Percentiles rank a stretch among this genome's conserved stretches.
Conservation (phyloP, 179 eudicot species). For the Camellia oleifera region DNA sequence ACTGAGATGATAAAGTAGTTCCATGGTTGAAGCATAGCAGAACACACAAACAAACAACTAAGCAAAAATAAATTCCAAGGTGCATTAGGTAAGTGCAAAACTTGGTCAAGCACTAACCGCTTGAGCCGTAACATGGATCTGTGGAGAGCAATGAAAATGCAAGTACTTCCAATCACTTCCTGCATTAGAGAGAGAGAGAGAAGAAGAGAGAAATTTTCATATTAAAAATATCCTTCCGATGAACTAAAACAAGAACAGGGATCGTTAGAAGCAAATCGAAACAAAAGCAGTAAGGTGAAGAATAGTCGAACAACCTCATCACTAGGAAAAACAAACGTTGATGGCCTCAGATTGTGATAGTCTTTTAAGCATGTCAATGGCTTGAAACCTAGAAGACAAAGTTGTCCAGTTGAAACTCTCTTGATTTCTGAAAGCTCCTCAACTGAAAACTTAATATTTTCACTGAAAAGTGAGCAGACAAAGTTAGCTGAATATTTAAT, state of each 20-base stretch:
- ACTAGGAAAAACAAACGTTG: conserved; percentile 88
- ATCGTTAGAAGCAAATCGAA: conserved; percentile 1
- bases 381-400: conserved; percentile 95
- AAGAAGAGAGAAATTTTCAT: neutral
- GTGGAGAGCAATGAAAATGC: conserved; percentile 79
- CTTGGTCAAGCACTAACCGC: conserved; percentile 51
- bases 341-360: conserved; percentile 92
- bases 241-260: neutral
- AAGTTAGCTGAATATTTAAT: neutral
- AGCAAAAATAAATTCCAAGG: neutral
- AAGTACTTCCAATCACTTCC: conserved; percentile 90
- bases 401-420: conserved; percentile 70
- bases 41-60: neutral
- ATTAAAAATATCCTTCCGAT: neutral
- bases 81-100: neutral
- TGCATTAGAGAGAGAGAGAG: conserved; percentile 27
- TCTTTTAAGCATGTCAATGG: conserved; percentile 84
- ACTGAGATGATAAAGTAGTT: neutral
- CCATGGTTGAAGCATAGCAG: neutral
- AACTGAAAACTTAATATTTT: conserved; percentile 54
- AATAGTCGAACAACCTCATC: conserved; percentile 70
- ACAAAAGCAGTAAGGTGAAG: conserved; percentile 6
- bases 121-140: conserved; percentile 81
- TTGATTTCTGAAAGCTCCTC: conserved; percentile 87
- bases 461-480: conserved; percentile 42